phyloP scores from a whole-genome alignment of 139 green algal species.

The Chlorella sp. region DNA sequence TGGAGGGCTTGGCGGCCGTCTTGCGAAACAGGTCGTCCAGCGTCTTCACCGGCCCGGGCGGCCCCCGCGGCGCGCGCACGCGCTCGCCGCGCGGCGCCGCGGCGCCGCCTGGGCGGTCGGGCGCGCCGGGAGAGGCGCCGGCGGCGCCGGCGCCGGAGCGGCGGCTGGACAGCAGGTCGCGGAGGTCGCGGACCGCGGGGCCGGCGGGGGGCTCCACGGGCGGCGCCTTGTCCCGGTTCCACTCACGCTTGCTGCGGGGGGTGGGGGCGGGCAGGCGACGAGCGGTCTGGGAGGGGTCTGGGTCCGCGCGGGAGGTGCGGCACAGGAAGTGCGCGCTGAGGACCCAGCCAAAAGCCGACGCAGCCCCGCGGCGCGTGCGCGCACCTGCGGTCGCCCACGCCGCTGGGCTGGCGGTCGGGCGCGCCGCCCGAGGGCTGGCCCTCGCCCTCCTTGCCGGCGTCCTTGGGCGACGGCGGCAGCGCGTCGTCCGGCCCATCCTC shows the following conservation, averaged over 20 bases:
- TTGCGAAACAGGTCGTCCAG: conserved; percentile 84
- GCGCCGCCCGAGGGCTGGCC: too few species aligned
- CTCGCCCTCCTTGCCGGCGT: background rate
- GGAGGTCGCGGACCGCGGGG: conserved; percentile 20
- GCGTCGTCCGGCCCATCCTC: conserved; percentile 37
- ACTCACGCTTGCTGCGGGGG: conserved; percentile 16
- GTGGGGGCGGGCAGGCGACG: background rate
- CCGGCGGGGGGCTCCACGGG: conserved; percentile 6
- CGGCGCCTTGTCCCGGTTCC: conserved; percentile 29
- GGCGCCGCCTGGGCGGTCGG: background rate
- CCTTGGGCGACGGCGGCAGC: background rate
- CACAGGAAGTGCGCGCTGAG: background rate
- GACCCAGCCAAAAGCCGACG: background rate
- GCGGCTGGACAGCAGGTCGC: conserved; percentile 19
- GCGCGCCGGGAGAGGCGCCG: background rate
- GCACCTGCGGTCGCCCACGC: conserved; percentile 9
- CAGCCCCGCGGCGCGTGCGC: background rate
- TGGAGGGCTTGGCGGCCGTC: conserved; percentile 68
- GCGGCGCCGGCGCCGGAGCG: background rate
- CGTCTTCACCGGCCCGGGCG: conserved; percentile 1
- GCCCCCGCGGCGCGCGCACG: background rate
- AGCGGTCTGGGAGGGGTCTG: background rate
- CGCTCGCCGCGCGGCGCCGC: background rate
- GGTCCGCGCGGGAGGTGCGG: background rate
- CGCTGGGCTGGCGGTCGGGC: too few species aligned